Evolutionary conservation across 768 basidiomycete genomes (phyloP).

Genomic region (Peribolospora baueri): DNA sequence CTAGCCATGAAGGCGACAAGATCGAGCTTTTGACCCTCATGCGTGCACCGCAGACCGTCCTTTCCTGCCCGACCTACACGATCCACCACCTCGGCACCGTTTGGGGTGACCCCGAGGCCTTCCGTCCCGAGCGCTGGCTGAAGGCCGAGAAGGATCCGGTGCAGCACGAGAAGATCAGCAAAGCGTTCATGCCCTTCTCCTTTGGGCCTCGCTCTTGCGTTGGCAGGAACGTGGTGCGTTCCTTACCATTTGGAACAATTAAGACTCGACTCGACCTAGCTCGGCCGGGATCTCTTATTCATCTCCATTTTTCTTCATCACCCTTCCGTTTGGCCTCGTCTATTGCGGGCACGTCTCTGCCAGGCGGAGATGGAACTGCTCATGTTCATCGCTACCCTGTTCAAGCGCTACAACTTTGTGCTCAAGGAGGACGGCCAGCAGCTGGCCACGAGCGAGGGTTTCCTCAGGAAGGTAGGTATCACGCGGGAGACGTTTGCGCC

Average conservation of each 20-base stretch:
- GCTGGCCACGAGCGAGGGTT: no score
- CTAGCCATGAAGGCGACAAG: not conserved
- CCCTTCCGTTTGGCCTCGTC: not conserved
- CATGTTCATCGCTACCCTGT: conserved; percentile 55
- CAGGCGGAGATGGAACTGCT: conserved; percentile 53
- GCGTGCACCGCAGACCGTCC: conserved; percentile 21
- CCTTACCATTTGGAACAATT: not conserved
- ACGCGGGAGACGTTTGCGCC: no score
- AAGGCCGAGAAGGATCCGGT: conserved; percentile 29
- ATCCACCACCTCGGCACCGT: conserved; percentile 46
- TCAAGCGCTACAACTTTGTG: conserved; percentile 50
- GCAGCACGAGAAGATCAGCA: conserved; percentile 29
- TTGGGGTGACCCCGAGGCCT: conserved; percentile 62
- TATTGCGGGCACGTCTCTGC: not conserved
- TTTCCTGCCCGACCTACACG: conserved; percentile 59
- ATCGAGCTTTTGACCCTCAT: not conserved
- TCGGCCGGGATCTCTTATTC: not conserved
- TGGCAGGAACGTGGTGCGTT: not conserved
- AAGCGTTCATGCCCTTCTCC: conserved; percentile 63
- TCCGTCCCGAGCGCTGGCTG: conserved; percentile 66
- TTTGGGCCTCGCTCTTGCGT: conserved; percentile 40
- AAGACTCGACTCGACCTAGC: not conserved
- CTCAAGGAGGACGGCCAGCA: conserved; percentile 15
- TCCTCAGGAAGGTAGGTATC: no score
- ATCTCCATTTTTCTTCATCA: not conserved